These are phyloP conservation scores for Sarcomyxa edulis DNA, from an alignment of 768 basidiomycete genomes.

Conservation along the genomic window DNA sequence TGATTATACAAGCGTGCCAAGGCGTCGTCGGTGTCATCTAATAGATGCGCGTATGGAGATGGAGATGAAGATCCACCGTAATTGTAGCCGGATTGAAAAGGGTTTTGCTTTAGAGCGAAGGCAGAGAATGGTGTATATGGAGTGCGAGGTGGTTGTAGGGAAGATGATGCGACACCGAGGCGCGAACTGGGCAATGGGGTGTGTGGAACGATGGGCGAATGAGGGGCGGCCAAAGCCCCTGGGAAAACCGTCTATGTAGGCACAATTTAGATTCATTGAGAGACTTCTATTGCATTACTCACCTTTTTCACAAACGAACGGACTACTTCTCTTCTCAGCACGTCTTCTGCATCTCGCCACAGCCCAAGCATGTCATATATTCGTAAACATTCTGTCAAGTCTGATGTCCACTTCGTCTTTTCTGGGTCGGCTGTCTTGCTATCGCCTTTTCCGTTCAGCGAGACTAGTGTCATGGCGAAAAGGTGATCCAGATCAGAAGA, in stretches of 20 bases:
- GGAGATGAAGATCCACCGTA: constrained; percentile 20
- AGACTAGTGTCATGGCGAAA: constrained; percentile 57
- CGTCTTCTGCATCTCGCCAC: constrained; percentile 87
- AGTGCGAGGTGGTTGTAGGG: constrained; percentile 32
- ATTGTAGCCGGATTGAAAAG: constrained; percentile 34
- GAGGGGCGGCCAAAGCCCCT: constrained; percentile 60
- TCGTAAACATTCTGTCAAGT: constrained; percentile 72
- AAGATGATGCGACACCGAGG: constrained; percentile 19
- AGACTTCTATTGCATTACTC: constrained; percentile 1
- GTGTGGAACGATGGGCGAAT: constrained; percentile 72
- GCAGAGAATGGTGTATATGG: constrained; percentile 51
- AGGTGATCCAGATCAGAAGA: constrained; percentile 83
- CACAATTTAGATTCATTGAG: constrained; percentile 6
- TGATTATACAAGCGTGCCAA: constrained; percentile 78
- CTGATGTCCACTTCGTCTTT: constrained; percentile 53
- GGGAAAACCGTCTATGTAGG: constrained; percentile 67
- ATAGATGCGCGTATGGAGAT: constrained; percentile 40
- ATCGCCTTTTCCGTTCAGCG: constrained; percentile 43
- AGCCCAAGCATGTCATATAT: constrained; percentile 78
- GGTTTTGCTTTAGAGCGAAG: constrained; percentile 48
- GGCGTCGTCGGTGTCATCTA: constrained; percentile 63
- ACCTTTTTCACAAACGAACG: constrained; percentile 77
- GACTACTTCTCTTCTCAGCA: constrained; percentile 68
- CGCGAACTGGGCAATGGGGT: constrained; percentile 53
- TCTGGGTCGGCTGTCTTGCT: constrained; percentile 57